Percentiles rank a stretch among this genome's conserved stretches.
Evolutionary conservation across 2,329 filamentous ascomycete species (phyloP).

Genomic region (Aspergillus ochraceoroseus): DNA sequence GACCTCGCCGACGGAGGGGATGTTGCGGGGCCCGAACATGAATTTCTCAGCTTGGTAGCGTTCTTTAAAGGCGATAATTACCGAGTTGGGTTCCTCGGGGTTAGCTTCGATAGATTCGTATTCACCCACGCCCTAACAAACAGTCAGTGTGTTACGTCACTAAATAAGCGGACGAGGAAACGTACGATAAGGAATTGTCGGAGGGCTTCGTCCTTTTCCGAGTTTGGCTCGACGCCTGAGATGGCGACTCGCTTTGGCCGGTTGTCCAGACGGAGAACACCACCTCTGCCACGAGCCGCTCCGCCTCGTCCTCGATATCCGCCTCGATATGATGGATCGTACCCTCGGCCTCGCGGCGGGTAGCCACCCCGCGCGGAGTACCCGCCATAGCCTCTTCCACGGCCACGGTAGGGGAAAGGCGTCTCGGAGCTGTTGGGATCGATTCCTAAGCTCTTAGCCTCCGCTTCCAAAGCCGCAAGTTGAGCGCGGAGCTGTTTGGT

Average conservation of each 20-base stretch:
- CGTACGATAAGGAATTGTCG: conserved; percentile 53
- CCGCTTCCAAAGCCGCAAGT: conserved; percentile 52
- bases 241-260: conserved; percentile 53
- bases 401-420: conserved; percentile 37
- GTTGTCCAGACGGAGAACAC: conserved; percentile 56
- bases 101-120: conserved; percentile 45
- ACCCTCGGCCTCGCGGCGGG: conserved; percentile 40
- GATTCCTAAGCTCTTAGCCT: conserved; percentile 52
- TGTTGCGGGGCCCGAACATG: conserved; percentile 44
- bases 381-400: conserved; percentile 29
- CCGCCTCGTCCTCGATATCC: conserved; percentile 44
- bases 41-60: conserved; percentile 53
- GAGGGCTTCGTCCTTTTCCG: conserved; percentile 52
- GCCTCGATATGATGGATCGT: conserved; percentile 38
- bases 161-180: too few relatives aligned
- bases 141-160: too few relatives aligned
- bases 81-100: conserved; percentile 37
- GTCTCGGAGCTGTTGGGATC: conserved; percentile 39
- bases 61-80: conserved; percentile 47
- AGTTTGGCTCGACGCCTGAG: conserved; percentile 45
- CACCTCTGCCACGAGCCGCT: conserved; percentile 40
- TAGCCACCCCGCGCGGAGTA: conserved; percentile 39
- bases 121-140: conserved; percentile 46
- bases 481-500: conserved; percentile 53
- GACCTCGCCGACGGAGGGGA: conserved; percentile 51